Evolutionary conservation across 148 eudicot genomes (phyloP).

Genomic region (Heliosperma pusillum): DNA sequence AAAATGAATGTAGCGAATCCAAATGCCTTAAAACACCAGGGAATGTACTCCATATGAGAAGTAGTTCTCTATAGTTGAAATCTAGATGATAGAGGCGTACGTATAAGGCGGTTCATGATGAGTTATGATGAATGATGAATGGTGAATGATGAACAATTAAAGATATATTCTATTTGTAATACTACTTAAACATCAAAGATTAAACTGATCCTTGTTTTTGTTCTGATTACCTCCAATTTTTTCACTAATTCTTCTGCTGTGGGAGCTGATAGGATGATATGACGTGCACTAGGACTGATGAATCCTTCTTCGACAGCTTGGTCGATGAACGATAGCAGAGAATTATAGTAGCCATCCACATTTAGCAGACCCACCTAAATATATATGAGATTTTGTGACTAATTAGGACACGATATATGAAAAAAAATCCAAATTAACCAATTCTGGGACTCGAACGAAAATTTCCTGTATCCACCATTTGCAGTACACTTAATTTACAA

Average conservation of each 20-base stretch:
- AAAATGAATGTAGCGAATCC: too few relatives aligned
- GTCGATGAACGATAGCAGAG: slow-evolving; percentile 82
- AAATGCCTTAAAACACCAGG: too few relatives aligned
- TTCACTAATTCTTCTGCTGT: slow-evolving; percentile 71
- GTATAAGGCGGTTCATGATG: too few relatives aligned
- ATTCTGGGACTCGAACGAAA: too few relatives aligned
- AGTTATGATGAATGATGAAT: too few relatives aligned
- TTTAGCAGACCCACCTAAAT: slow-evolving; percentile 88
- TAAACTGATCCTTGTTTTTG: not conserved
- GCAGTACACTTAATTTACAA: not conserved
- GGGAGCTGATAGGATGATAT: slow-evolving; percentile 88
- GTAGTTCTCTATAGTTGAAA: too few relatives aligned
- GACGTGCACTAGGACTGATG: slow-evolving; percentile 79
- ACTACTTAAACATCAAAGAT: too few relatives aligned
- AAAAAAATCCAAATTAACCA: too few relatives aligned
- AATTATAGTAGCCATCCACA: slow-evolving; percentile 93
- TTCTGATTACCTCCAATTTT: slow-evolving; percentile 68
- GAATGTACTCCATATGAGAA: too few relatives aligned
- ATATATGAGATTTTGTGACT: not conserved
- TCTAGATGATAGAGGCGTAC: too few relatives aligned
- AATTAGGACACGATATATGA: not conserved
- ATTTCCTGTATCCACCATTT: too few relatives aligned
- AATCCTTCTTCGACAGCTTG: slow-evolving; percentile 99
- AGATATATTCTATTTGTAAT: too few relatives aligned
- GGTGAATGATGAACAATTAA: not conserved